Evolutionary conservation across 352 stramenopile species (phyloP), one percentile per base, ranked within the genome.

Genomic region (Pythium brassicae): DNA sequence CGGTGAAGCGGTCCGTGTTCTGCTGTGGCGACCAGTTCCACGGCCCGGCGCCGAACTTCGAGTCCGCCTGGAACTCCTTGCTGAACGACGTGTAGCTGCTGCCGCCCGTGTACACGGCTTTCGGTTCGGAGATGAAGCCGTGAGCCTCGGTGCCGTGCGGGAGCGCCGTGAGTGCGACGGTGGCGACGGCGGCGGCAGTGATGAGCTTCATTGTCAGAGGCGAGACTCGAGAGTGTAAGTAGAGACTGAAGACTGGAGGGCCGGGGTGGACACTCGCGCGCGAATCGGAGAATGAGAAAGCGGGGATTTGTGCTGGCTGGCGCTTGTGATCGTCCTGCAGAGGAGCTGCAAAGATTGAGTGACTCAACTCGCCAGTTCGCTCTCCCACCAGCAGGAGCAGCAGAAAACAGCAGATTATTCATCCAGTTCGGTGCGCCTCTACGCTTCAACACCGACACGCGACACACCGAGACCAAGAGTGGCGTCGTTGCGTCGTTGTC

Each of bases 31-130:
- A 63, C 17, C 54, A 35, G 48, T 68, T 64, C 22, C 44, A 67
- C 12, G 52, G 52, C 20, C 27, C 14, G 29, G 5, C 29, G 29
- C 29, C 29, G 29, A 35, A 35, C 29, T 43, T 43, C 6, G 53
- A 62, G 34, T 17, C 55, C 20, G 35, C 48, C 78, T 83, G 2
- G 69, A 55, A 12, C 37, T 58, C 25, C 62, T 76, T 51, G 82
- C 84, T 37, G 32, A 10, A 37, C 32, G 32, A 37, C 32, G 32
- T 37, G 32, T 37, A 37, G 32, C 32, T 37, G 32, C 32, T 37
- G 6, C 32, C 32, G 32, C 32, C 32, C 2, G 2, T 37, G 32
- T 37, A 37, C 32, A 1, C 1, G 2, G 32, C 32, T 37, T 37
- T 37, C 2, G 32, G 32, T 11, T 37, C 2, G 32, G 32, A 37